Conservation (phyloP, 2,329 filamentous ascomycete species). For the Dryadomyces quercus-mongolicae region DNA sequence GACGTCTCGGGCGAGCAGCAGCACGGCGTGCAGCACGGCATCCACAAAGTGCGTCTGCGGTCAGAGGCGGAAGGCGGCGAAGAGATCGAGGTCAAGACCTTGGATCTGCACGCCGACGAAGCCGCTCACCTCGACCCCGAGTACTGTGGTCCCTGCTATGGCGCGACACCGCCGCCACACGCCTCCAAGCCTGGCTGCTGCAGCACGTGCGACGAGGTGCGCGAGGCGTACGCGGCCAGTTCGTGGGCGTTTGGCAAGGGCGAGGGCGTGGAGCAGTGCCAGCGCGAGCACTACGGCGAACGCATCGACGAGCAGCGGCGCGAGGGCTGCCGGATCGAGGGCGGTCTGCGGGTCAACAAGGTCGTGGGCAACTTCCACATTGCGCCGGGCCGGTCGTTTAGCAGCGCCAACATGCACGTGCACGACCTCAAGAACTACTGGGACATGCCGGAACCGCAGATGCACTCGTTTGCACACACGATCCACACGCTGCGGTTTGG, state of each 20-base stretch:
- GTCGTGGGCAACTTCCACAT: constrained; percentile 98
- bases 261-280: constrained; percentile 88
- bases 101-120: constrained; percentile 58
- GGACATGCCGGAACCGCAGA: constrained; percentile 52
- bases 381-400: constrained; percentile 90
- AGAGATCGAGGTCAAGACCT: constrained; percentile 56
- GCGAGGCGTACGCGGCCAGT: constrained; percentile 80
- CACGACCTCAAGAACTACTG: constrained; percentile 97
- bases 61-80: constrained; percentile 61
- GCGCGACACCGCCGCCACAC: constrained; percentile 59
- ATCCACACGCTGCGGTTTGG: constrained; percentile 90
- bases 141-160: constrained; percentile 93
- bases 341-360: constrained; percentile 89
- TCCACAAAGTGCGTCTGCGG: constrained; percentile 78
- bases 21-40: constrained; percentile 82
- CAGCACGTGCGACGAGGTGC: constrained; percentile 92
- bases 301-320: constrained; percentile 75
- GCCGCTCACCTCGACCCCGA: constrained; percentile 73
- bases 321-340: constrained; percentile 92
- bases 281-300: constrained; percentile 86
- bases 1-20: constrained; percentile 97
- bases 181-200: constrained; percentile 81
- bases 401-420: constrained; percentile 91
- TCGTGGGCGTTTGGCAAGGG: constrained; percentile 93
- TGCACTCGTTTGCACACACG: constrained; percentile 79